phyloP scores from a whole-genome alignment of 2,329 filamentous ascomycete species.

The Xylariaceae sp. region DNA sequence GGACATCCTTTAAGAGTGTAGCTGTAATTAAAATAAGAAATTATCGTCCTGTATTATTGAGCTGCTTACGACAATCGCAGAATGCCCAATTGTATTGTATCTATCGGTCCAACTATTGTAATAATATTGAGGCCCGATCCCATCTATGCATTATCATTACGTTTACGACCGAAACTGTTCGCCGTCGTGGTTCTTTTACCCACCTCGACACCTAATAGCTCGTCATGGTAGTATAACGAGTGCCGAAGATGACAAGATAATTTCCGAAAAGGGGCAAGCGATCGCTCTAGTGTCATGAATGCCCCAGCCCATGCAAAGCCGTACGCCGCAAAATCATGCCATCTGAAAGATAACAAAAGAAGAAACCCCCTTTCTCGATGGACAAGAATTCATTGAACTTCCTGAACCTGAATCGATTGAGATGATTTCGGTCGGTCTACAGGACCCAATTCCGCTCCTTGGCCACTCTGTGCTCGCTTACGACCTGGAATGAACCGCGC shows the following conservation, averaged over 20 bases:
- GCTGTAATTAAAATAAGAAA: no score
- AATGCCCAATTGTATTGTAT: slow-evolving; percentile 20
- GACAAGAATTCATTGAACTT: slow-evolving; percentile 35
- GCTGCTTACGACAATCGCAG: neutral
- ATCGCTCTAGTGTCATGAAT: slow-evolving; percentile 37
- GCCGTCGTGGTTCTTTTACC: slow-evolving; percentile 10
- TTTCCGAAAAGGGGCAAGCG: slow-evolving; percentile 33
- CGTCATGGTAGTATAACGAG: slow-evolving; percentile 23
- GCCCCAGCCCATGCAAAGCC: slow-evolving; percentile 29
- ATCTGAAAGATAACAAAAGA: slow-evolving; percentile 25
- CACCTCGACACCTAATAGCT: neutral
- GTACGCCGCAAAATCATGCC: slow-evolving; percentile 35
- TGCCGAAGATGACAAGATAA: slow-evolving; percentile 17
- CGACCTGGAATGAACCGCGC: slow-evolving; percentile 45
- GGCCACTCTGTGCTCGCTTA: slow-evolving; percentile 44
- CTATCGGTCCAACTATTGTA: slow-evolving; percentile 21
- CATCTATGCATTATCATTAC: slow-evolving; percentile 34
- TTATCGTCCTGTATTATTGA: no score
- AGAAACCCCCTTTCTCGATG: neutral
- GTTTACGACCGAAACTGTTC: slow-evolving; percentile 4
- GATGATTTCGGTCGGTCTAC: slow-evolving; percentile 43
- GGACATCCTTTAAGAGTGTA: no score
- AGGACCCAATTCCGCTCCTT: slow-evolving; percentile 42
- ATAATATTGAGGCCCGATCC: slow-evolving; percentile 15
- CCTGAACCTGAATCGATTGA: slow-evolving; percentile 36